Evolutionary conservation across 495 filamentous ascomycete genomes (phyloP), one percentile per base, ranked within the genome.

Genomic region (Immersiella caudata): DNA sequence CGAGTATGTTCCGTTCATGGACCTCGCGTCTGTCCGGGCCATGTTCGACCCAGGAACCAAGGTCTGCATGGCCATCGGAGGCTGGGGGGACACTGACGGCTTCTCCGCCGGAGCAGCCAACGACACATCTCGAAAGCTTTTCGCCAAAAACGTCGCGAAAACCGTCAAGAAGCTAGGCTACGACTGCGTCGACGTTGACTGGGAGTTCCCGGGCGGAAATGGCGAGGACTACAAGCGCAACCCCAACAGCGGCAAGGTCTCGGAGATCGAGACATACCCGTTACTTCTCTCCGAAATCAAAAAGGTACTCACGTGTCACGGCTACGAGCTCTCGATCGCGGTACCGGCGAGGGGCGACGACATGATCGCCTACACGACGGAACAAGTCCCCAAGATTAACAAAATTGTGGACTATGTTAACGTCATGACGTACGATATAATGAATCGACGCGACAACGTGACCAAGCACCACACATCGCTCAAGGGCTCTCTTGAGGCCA

Each of bases 141-240:
- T 86, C 67, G 88, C 88, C 6, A 81, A 83, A 73, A 87, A 89
- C 68, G 78, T 89, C 0, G 82, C 82, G 0, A 68, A 76, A 0
- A 83, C 86, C 69, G 73, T 90, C 1, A 77, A 86, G 2, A 73
- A 72, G 4, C 80, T 80, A 16, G 85, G 84, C 0, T 84, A 87
- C 60, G 88, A 90, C 69, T 88, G 87, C 60, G 75, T 83, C 50
- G 81, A 80, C 24, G 65, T 92, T 54, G 89, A 92, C 68, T 92
- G 88, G 88, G 88, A 91, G 69, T 91, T 88, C 65, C 88, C 89
- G 11, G 88, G 88, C 51, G 88, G 88, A 5, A 89, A 90, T 67
- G 88, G 87, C 46, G 68, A 75, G 2, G 76, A 79, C 65, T 90
- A 90, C 80, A 89, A 84, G 67, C 65, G 81, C 64, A 79, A 75